Conservation (phyloP, 371 early-diverging fungal species). For the Saksenaea oblongispora region DNA sequence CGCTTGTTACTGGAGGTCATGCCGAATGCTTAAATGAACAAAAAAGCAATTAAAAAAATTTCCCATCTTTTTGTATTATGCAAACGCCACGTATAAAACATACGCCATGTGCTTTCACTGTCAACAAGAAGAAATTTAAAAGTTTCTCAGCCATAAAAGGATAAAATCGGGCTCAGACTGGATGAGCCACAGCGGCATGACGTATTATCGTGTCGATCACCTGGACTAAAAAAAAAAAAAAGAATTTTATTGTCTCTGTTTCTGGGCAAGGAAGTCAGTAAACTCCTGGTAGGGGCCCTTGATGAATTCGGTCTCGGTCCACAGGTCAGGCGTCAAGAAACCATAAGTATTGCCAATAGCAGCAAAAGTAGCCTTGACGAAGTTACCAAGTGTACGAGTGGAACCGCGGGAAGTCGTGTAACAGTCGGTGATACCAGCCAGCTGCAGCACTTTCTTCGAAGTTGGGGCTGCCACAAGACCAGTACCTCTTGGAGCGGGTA, state of each 20-base stretch:
- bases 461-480: conserved; percentile 98
- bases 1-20: neutral
- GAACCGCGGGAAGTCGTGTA: conserved; percentile 96
- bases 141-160: neutral
- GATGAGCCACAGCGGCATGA: neutral
- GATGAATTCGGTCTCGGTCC: conserved; percentile 89
- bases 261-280: conserved; percentile 86
- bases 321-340: conserved; percentile 97
- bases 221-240: neutral
- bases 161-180: neutral
- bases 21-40: neutral
- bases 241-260: conserved; percentile 46
- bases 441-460: conserved; percentile 97
- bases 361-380: conserved; percentile 99
- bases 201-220: neutral
- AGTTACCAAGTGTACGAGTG: conserved; percentile 95
- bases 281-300: conserved; percentile 93
- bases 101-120: no score
- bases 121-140: neutral
- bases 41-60: neutral
- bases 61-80: neutral
- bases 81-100: neutral
- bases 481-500: conserved; percentile 99
- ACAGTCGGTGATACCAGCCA: conserved; percentile 99
- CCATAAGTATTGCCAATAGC: conserved; percentile 98